Evolutionary conservation across 805 yeast species (phyloP).

Genomic region (Myxozyma vanderwaltii): DNA sequence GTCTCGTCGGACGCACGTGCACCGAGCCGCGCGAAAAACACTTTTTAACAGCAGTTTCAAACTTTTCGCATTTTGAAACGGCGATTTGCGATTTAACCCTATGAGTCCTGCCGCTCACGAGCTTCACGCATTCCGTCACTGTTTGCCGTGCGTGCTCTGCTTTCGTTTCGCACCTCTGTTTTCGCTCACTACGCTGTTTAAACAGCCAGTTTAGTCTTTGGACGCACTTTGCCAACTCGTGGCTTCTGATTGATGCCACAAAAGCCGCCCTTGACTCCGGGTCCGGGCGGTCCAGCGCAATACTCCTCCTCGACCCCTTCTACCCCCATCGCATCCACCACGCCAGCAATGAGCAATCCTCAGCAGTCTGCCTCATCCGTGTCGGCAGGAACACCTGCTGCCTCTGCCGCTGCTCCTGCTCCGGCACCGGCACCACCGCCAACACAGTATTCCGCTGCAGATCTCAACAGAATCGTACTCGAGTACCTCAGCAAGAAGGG

Average conservation of each 20-base stretch:
- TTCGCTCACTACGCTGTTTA: no score
- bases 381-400: neutral
- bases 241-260: conserved; percentile 16
- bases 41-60: neutral
- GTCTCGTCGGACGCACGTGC: conserved; percentile 3
- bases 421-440: neutral
- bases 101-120: no score
- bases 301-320: conserved; percentile 5
- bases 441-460: conserved; percentile 64
- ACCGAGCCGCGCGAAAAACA: neutral
- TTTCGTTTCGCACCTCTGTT: no score
- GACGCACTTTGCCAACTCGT: no score
- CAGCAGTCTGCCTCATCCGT: neutral
- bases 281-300: conserved; percentile 9
- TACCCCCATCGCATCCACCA: neutral
- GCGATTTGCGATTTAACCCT: no score
- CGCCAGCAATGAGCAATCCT: neutral
- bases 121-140: no score
- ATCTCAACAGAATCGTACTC: conserved; percentile 85
- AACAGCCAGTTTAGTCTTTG: no score
- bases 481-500: conserved; percentile 94
- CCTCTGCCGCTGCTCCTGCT: neutral
- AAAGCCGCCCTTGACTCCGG: conserved; percentile 24
- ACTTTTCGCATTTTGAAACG: neutral
- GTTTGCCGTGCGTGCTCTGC: no score